phyloP scores from a whole-genome alignment of 305 asterid genomes.

The Rubia occidens region DNA sequence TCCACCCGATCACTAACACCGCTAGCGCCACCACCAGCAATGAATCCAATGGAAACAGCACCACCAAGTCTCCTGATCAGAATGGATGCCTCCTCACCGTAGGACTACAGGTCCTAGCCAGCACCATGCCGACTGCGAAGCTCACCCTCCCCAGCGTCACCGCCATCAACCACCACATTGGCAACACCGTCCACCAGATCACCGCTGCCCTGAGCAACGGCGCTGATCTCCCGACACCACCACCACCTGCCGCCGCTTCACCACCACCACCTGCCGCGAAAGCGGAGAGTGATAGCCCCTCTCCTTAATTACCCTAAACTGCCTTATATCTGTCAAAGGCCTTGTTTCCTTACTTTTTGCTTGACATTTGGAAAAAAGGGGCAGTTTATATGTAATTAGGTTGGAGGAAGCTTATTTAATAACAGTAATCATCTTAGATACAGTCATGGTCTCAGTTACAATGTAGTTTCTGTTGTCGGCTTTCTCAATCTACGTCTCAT shows the following conservation, averaged over 20 bases:
- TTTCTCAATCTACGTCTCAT: background rate
- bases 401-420: slow-evolving; percentile 5
- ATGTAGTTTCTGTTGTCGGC: background rate
- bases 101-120: slow-evolving; percentile 66
- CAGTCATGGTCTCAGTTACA: background rate
- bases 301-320: slow-evolving; percentile 36
- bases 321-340: slow-evolving; percentile 15
- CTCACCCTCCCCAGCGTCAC: slow-evolving; percentile 71
- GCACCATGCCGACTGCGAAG: slow-evolving; percentile 72
- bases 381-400: slow-evolving; percentile 29
- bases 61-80: slow-evolving; percentile 9
- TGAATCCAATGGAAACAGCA: slow-evolving; percentile 14
- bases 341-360: background rate
- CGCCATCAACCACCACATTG: slow-evolving; percentile 60
- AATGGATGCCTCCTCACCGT: slow-evolving; percentile 73
- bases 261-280: slow-evolving; percentile 15
- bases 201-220: slow-evolving; percentile 33
- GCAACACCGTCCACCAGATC: slow-evolving; percentile 71
- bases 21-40: background rate
- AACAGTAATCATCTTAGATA: too few relatives aligned
- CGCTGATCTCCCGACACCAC: background rate
- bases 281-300: slow-evolving; percentile 13
- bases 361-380: slow-evolving; percentile 11
- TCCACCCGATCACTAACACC: slow-evolving; percentile 36
- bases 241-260: slow-evolving; percentile 18